Conservation (phyloP, 2,329 filamentous ascomycete genomes). For the Claviceps pazoutovae region DNA sequence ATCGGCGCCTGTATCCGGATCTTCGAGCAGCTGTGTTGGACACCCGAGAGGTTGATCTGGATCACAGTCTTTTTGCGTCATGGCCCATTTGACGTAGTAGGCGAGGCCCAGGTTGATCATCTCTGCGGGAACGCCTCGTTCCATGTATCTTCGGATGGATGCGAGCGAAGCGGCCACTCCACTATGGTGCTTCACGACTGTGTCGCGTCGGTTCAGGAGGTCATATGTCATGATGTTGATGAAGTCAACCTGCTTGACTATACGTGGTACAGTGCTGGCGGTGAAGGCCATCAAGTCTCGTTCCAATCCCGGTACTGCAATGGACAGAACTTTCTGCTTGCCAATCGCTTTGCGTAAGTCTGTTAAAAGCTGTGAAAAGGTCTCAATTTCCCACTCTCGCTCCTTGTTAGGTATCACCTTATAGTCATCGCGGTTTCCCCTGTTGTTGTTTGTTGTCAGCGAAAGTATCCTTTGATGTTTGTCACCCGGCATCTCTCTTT, state of each 20-base stretch:
- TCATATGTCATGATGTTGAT: conserved; percentile 61
- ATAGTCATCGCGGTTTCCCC: conserved; percentile 59
- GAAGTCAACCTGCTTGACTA: conserved; percentile 47
- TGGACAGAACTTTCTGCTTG: conserved; percentile 43
- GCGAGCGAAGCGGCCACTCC: conserved; percentile 41
- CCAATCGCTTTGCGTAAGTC: conserved; percentile 46
- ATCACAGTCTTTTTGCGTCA: conserved; percentile 28
- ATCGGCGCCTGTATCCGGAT: conserved; percentile 42
- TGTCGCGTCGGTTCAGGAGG: conserved; percentile 55
- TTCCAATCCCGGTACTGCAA: conserved; percentile 52
- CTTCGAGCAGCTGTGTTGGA: conserved; percentile 41
- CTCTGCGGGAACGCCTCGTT: conserved; percentile 32
- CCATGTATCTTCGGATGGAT: conserved; percentile 45
- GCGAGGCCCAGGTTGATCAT: conserved; percentile 51
- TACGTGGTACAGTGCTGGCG: conserved; percentile 38
- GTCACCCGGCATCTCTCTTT: background rate
- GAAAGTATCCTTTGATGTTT: background rate
- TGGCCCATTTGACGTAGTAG: conserved; percentile 55
- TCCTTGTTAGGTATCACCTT: conserved; percentile 46
- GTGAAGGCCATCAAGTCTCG: conserved; percentile 57
- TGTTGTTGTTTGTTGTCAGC: conserved; percentile 10
- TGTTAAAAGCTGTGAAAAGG: conserved; percentile 46
- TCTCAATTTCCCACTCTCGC: conserved; percentile 47
- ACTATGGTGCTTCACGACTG: conserved; percentile 48
- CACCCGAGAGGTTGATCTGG: conserved; percentile 35